Evolutionary conservation across 2,329 filamentous ascomycete species (phyloP).

Genomic region (Chaetomium strumarium): DNA sequence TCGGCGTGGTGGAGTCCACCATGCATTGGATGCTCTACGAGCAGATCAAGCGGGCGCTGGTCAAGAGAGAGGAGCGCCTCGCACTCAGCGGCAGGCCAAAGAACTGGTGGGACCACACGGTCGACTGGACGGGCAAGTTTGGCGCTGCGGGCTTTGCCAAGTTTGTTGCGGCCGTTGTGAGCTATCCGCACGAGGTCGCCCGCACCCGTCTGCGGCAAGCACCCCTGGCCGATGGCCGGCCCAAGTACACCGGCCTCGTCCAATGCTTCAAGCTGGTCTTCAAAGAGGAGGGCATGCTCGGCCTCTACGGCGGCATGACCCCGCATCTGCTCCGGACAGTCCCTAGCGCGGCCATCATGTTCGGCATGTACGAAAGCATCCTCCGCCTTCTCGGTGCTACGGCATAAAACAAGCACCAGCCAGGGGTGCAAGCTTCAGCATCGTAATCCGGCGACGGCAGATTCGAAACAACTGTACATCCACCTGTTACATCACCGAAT

Average conservation of each 20-base stretch:
- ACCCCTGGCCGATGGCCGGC: conserved; percentile 62
- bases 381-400: conserved; percentile 40
- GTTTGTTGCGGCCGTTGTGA: conserved; percentile 73
- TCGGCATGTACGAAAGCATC: conserved; percentile 72
- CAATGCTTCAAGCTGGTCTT: conserved; percentile 86
- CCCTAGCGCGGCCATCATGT: conserved; percentile 92
- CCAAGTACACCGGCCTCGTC: conserved; percentile 81
- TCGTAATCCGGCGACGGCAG: background rate
- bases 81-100: conserved; percentile 54
- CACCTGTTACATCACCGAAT: conserved; percentile 4
- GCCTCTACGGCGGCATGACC: conserved; percentile 84
- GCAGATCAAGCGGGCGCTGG: conserved; percentile 75
- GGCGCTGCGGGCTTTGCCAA: conserved; percentile 79
- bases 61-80: conserved; percentile 54
- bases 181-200: conserved; percentile 90
- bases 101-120: conserved; percentile 65
- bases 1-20: conserved; percentile 85
- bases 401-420: conserved; percentile 11
- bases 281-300: conserved; percentile 80
- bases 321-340: conserved; percentile 88
- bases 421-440: background rate
- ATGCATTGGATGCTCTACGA: conserved; percentile 94
- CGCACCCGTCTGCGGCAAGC: conserved; percentile 80
- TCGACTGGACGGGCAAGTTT: conserved; percentile 74
- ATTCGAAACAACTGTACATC: conserved; percentile 1